Evolutionary conservation across 1,284 basidiomycete species (phyloP), one percentile per base, ranked within the genome.

Genomic region (Vanrija humicola): DNA sequence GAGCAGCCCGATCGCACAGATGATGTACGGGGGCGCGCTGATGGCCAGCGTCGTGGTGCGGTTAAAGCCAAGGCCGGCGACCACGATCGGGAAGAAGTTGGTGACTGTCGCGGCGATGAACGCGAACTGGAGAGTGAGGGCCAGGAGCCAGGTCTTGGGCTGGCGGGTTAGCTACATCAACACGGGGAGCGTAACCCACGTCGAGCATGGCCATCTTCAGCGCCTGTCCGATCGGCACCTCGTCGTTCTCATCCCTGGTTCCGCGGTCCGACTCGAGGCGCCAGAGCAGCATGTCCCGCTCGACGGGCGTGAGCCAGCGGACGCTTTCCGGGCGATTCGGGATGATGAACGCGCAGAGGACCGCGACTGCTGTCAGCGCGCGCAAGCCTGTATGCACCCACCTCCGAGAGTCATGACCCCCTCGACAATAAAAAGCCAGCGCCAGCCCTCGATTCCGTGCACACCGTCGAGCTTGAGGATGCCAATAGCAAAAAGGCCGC

Each of bases 1-100:
- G 34, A 56, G 19, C 16, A 68, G 49, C 26, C 64, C 63, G 25
- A 64, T 50, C 1, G 46, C 46, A 59, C 67, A 69, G 42, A 69
- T 55, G 43, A 55, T 49, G 58, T 74, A 76, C 7, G 75, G 74
- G n/a, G 76, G 76, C 1, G 73, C 74, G 12, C 72, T 75, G 39
- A 78, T 66, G 8, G 73, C 62, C 12, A 76, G 64, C 1, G 73
- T 72, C 43, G 66, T 68, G n/a, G 64, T 72, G 23, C 65, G 59
- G 45, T 57, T 56, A 59, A 68, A 75, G 5, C 74, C 73, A 16
- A 76, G 61, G 0, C 65, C 55, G 16, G 54, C 46, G 48, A 70
- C 60, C 48, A 73, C 66, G 15, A 67, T 62, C 3, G 73, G 72
- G 68, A 73, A 73, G 55, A 70, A 67, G 58, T 71, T 73, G 38